phyloP scores from a whole-genome alignment of 345 rosid species.

The Microcos paniculata region DNA sequence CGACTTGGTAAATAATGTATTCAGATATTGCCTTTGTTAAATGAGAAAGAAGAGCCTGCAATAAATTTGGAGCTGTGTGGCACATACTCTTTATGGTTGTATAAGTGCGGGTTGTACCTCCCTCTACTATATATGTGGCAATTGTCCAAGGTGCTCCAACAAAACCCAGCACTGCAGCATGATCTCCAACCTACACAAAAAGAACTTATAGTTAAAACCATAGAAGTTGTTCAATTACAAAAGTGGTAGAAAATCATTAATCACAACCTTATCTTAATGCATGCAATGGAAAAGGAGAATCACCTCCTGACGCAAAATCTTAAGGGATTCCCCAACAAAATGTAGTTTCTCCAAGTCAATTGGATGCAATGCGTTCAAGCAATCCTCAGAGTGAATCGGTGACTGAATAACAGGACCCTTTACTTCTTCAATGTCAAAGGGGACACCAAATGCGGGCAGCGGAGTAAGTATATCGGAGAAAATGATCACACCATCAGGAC shows the following conservation, averaged over 20 bases:
- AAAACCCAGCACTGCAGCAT: constrained; percentile 81
- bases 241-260: constrained; percentile 1
- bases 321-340: constrained; percentile 67
- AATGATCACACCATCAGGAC: constrained; percentile 87
- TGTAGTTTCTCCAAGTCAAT: constrained; percentile 71
- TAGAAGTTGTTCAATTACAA: neutral
- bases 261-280: constrained; percentile 17
- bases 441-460: constrained; percentile 89
- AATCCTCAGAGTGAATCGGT: constrained; percentile 68
- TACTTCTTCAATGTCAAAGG: constrained; percentile 90
- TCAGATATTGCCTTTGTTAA: constrained; percentile 74
- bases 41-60: constrained; percentile 78
- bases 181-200: constrained; percentile 60
- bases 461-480: constrained; percentile 97
- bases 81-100: constrained; percentile 86
- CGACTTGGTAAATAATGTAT: constrained; percentile 79
- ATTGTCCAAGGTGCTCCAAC: constrained; percentile 98
- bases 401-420: constrained; percentile 84
- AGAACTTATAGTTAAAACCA: neutral
- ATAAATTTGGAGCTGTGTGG: constrained; percentile 69
- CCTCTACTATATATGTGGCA: constrained; percentile 91
- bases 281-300: constrained; percentile 8
- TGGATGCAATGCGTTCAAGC: constrained; percentile 68
- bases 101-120: constrained; percentile 83
- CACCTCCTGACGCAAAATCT: constrained; percentile 78